Evolutionary conservation across 352 stramenopile species (phyloP), one percentile per base, ranked within the genome.

Genomic region (Globisporangium yorkense): DNA sequence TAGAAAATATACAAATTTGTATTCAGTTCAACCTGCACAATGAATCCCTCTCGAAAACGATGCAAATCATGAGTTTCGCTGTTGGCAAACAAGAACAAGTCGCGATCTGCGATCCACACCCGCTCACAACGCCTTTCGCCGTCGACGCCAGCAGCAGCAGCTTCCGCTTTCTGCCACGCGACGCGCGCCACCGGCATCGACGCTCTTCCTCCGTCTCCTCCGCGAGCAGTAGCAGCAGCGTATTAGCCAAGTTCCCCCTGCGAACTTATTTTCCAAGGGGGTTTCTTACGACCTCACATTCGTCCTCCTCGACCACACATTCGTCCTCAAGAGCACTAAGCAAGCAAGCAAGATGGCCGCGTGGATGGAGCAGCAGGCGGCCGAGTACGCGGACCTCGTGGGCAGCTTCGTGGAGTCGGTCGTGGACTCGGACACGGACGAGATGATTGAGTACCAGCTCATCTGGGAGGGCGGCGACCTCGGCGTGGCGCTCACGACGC

Each of bases 401-500:
- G 84, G 82, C 39, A 89, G 77, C 71, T 94, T 94, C 62, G 82
- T 92, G 24, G 82, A 92, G 60, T 92, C 82, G 20, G 82, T 92
- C 12, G 76, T 88, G 54, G 82, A 92, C 63, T 74, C 73, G 51
- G 80, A 90, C 48, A 92, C 82, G 57, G 84, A 94, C 61, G 80
- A 92, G 60, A 87, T 91, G 67, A 66, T 89, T 59, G 84, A 94
- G 71, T 94, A 94, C 71, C 84, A 94, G 65, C 75, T 94, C 56
- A 94, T 94, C 65, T 94, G 84, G 84, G 84, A 94, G 57, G 84
- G 84, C 39, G 84, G 84, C 37, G 84, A 94, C 62, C 60, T 94
- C 58, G 84, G 84, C 51, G 81, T 94, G 24, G 84, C 84, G 48
- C 81, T 94, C 56, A 94, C 84, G 57, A 87, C 80, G 39, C 61